Percentiles rank a stretch among this genome's conserved stretches.
phyloP scores from a whole-genome alignment of 306 rosid species.

The Cucurbita pepo region DNA sequence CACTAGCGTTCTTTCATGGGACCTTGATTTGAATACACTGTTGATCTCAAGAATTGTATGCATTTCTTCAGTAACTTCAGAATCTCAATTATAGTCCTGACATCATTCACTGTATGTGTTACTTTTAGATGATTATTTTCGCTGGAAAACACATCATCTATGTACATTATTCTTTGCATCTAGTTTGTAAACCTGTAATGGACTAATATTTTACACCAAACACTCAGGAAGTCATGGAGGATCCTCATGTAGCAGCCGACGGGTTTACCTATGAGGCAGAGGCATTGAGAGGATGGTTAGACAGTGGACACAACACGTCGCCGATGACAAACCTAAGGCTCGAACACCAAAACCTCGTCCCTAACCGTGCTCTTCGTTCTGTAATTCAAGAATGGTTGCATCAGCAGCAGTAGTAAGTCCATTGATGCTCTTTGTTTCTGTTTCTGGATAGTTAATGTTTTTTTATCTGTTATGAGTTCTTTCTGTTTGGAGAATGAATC shows the following conservation, averaged over 20 bases:
- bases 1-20: not conserved
- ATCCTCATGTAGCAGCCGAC: conserved; percentile 84
- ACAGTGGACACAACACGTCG: conserved; percentile 58
- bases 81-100: not conserved
- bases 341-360: conserved; percentile 39
- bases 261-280: conserved; percentile 76
- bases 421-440: not conserved
- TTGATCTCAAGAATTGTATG: not conserved
- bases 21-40: not conserved
- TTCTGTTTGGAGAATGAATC: not conserved
- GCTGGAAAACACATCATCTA: not conserved
- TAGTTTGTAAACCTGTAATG: too few relatives aligned
- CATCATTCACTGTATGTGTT: not conserved
- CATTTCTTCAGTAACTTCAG: not conserved
- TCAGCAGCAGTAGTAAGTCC: conserved; percentile 5
- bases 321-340: conserved; percentile 62
- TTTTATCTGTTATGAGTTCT: not conserved
- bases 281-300: conserved; percentile 59
- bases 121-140: not conserved
- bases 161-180: not conserved
- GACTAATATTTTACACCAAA: not conserved
- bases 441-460: not conserved
- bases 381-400: conserved; percentile 84
- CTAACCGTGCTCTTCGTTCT: conserved; percentile 57
- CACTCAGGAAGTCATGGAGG: conserved; percentile 68